phyloP scores from a whole-genome alignment of 2,329 filamentous ascomycete genomes.

The Lecanicillium sp. region DNA sequence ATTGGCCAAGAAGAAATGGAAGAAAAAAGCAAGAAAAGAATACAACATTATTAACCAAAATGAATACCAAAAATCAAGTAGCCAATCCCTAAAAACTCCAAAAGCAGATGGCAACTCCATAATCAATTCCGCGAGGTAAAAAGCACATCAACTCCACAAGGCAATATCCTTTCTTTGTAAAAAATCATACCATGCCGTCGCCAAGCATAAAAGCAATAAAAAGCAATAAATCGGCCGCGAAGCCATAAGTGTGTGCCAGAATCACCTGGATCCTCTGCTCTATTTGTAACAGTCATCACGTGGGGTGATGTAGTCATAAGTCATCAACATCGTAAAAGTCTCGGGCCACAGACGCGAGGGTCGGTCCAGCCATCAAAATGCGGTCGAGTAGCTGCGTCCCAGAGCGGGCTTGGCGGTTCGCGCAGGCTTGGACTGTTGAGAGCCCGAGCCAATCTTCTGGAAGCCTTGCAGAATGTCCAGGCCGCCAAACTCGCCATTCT shows the following conservation, averaged over 20 bases:
- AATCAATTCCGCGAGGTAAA: slow-evolving; percentile 22
- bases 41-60: slow-evolving; percentile 12
- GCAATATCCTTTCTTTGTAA: slow-evolving; percentile 18
- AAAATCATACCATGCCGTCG: slow-evolving; percentile 19
- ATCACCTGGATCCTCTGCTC: slow-evolving; percentile 11
- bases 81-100: slow-evolving; percentile 16
- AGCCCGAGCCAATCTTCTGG: slow-evolving; percentile 60
- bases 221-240: slow-evolving; percentile 5
- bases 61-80: slow-evolving; percentile 15
- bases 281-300: slow-evolving; percentile 10
- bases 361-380: slow-evolving; percentile 26
- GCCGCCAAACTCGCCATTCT: slow-evolving; percentile 50
- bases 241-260: slow-evolving; percentile 10
- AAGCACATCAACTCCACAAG: slow-evolving; percentile 3
- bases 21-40: slow-evolving; percentile 8
- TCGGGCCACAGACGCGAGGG: too few relatives aligned
- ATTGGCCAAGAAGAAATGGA: too few relatives aligned
- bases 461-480: slow-evolving; percentile 72
- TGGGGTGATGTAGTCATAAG: slow-evolving; percentile 4
- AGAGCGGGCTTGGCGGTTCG: slow-evolving; percentile 29
- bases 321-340: slow-evolving; percentile 18
- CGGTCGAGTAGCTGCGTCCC: slow-evolving; percentile 32
- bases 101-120: slow-evolving; percentile 16
- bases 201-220: slow-evolving; percentile 2
- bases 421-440: slow-evolving; percentile 26